A percentile compares a stretch with the other conserved stretches of the same genome.
Evolutionary conservation across 768 basidiomycete genomes (phyloP).

Genomic region (Lactarius deliciosus): DNA sequence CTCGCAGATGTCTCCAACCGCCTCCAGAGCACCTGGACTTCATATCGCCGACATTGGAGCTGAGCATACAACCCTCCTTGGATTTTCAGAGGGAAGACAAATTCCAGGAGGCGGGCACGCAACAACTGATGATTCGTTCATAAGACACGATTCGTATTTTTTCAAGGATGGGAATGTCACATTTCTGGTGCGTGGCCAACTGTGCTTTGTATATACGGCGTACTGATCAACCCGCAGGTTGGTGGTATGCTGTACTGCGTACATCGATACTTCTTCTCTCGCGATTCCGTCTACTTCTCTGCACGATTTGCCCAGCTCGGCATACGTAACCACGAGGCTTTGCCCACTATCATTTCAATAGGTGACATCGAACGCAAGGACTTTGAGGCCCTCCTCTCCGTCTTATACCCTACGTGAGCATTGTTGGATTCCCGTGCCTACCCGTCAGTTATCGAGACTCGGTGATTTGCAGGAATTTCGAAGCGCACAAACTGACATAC

Average conservation of each 20-base stretch:
- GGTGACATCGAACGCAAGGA: not conserved
- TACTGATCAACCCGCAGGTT: constrained; percentile 11
- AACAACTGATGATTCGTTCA: constrained; percentile 2
- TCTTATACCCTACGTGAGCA: constrained; percentile 14
- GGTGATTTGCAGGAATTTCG: constrained; percentile 6
- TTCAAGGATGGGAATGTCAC: constrained; percentile 27
- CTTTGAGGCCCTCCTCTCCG: constrained; percentile 6
- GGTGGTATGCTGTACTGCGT: constrained; percentile 23
- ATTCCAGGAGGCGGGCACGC: not conserved
- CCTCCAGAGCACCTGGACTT: not conserved
- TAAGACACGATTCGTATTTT: constrained; percentile 17
- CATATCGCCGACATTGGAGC: not conserved
- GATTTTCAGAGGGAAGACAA: not conserved
- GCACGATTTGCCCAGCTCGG: constrained; percentile 20
- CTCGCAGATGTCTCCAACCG: not conserved
- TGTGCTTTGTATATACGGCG: not conserved
- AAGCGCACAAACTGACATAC: constrained; percentile 12
- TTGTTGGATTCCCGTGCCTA: not conserved
- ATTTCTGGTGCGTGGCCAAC: constrained; percentile 14
- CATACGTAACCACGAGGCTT: constrained; percentile 16
- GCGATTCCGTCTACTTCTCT: constrained; percentile 27
- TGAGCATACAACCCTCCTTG: not conserved
- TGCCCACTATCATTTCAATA: constrained; percentile 8
- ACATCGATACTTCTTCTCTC: constrained; percentile 27
- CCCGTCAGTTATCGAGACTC: not conserved